Conservation (phyloP, 78 protist genomes). For the Dictyostelium capitatum region DNA sequence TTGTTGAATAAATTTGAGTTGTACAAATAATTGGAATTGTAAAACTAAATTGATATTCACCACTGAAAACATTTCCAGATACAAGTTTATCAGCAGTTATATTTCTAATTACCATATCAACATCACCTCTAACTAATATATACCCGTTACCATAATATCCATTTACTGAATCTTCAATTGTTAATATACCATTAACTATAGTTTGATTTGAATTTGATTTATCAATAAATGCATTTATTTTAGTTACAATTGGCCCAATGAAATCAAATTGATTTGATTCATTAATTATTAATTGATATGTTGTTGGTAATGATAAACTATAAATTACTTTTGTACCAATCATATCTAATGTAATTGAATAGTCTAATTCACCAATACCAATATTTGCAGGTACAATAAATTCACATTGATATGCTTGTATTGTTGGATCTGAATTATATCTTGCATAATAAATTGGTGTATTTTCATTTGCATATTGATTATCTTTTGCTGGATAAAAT, state of each 20-base stretch:
- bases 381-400: not conserved
- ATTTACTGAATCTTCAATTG: not conserved
- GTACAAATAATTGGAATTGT: not conserved
- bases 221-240: not conserved
- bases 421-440: not conserved
- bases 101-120: not conserved
- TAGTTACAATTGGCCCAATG: not conserved
- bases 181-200: not conserved
- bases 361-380: not conserved
- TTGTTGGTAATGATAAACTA: not conserved
- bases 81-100: not conserved
- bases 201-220: too few relatives aligned
- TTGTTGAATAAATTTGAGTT: not conserved
- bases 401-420: not conserved
- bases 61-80: not conserved
- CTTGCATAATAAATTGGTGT: not conserved
- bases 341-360: not conserved
- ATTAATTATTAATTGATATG: not conserved
- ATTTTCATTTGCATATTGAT: not conserved
- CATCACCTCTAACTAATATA: not conserved
- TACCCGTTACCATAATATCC: not conserved
- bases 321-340: not conserved
- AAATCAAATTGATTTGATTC: not conserved
- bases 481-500: not conserved
- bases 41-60: not conserved